Evolutionary conservation across 78 protist species (phyloP), one percentile per base, ranked within the genome.

Genomic region (Dictyostelium capitatum): DNA sequence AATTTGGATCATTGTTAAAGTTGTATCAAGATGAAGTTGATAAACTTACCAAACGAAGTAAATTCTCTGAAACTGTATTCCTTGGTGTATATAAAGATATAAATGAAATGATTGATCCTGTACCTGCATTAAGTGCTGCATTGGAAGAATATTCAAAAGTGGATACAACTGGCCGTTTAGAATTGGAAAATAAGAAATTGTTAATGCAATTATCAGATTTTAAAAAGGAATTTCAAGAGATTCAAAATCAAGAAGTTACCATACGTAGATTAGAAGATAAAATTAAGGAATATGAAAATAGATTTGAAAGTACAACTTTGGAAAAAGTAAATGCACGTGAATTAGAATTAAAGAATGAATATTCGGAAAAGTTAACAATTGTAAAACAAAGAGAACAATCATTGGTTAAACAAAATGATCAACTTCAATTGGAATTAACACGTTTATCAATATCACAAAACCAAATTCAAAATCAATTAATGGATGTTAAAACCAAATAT

Each of bases 211-310:
- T 94, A 46, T 43, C 67, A 4, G 89, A 69, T 10, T 89, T 78
- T 51, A 78, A 89, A 69, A 77, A 85, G 41, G 96, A 94, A 20
- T 94, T 94, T 56, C 90, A 82, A 43, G 96, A 85, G 78, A 59
- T 94, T 23, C 84, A 89, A 70, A 94, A 94, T 47, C 96, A 94
- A 48, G 96, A 77, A 4, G 96, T 94, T 1, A 94, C 96, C 4
- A 82, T 94, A 50, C 28, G 96, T 7, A 41, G 90, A 57, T 59
- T 94, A 23, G 96, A 94, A 25, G 92, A 94, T 57, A 89, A 94
- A 74, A 50, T 94, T 41, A 80, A 78, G 43, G 96, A 94, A 14
- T 80, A 77, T 48, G 80, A 94, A 41, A 20, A n/a, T 0, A 51
- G 41, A 11, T 20, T 65, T 30, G 50, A 74, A 9, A 20, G 19